Percentiles rank a stretch among this genome's conserved stretches.
Evolutionary conservation across 2,329 filamentous ascomycete genomes (phyloP).

Genomic region (Fusarium temperatum): DNA sequence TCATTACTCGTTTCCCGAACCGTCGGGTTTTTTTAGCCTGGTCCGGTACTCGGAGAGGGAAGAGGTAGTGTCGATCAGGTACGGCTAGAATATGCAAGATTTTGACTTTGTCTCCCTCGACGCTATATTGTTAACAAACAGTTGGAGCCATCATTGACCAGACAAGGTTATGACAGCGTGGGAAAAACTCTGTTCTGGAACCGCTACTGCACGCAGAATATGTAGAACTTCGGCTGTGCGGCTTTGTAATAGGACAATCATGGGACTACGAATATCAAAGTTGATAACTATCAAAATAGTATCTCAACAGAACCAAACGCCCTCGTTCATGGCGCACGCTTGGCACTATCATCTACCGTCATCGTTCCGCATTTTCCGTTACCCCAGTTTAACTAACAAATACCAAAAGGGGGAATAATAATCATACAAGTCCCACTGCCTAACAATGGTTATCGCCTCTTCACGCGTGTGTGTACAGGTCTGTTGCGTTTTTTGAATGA

Average conservation of each 20-base stretch:
- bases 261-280: neutral
- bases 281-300: neutral
- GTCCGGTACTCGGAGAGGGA: conserved; percentile 12
- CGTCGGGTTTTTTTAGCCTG: conserved; percentile 2
- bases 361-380: conserved; percentile 11
- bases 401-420: conserved; percentile 19
- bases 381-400: conserved; percentile 1
- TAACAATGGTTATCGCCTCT: neutral
- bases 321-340: conserved; percentile 4
- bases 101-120: conserved; percentile 8
- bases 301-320: conserved; percentile 23
- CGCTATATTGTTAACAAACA: neutral
- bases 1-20: conserved; percentile 15
- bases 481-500: neutral
- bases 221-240: neutral
- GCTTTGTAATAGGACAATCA: neutral
- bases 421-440: conserved; percentile 13
- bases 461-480: neutral
- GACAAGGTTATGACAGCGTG: conserved; percentile 5
- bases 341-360: neutral
- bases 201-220: neutral
- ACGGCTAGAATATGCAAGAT: conserved; percentile 15
- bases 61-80: conserved; percentile 24
- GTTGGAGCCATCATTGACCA: conserved; percentile 8
- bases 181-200: conserved; percentile 14